Evolutionary conservation across 148 eudicot genomes (phyloP), one percentile per base, ranked within the genome.

Genomic region (Spergularia marina): DNA sequence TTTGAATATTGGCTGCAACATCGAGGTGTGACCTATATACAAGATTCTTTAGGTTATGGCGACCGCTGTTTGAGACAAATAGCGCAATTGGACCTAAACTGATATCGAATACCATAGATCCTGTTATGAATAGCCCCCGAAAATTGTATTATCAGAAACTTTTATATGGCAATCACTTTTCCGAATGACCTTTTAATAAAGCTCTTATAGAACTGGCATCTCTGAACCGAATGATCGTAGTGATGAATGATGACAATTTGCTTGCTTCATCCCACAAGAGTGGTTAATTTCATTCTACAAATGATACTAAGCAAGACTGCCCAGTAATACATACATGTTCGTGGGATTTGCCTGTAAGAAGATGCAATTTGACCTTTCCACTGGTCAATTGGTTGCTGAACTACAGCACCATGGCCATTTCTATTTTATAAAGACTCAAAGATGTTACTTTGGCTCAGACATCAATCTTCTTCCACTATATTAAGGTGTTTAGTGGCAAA

Each of bases 91-190:
- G 49, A 44, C 49, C 10, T 0, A 44, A 44, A 6, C 3, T 2
- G 8, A 44, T 6, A 9, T 6, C 49, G 0, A 6, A 0, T 44
- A 44, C 49, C 49, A 44, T 44, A 5, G 49, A 49, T 47, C 30
- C 53, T 41, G 54, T 68, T 39, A 49, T 61, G 9, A 23, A 49
- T 69, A 68, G 68, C 14, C 59, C 73, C 60, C 3, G 60, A 70
- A 54, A 16, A 4, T 30, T 70, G 53, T 59, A 25, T 53, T 2
- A 70, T 70, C 18, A 47, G 53, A 44, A 67, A 17, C 52, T 49
- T 20, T 5, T 44, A 44, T 44, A 44, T 67, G 34, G 65, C 7
- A 14, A 40, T 18, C 60, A 53, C 13, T 70, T 40, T 49, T 70
- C 34, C 4, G 21, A 30, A 2, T 14, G 60, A 54, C 41, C 25